Conservation (phyloP, 371 early-diverging fungal species). For the Massospora cicadina region DNA sequence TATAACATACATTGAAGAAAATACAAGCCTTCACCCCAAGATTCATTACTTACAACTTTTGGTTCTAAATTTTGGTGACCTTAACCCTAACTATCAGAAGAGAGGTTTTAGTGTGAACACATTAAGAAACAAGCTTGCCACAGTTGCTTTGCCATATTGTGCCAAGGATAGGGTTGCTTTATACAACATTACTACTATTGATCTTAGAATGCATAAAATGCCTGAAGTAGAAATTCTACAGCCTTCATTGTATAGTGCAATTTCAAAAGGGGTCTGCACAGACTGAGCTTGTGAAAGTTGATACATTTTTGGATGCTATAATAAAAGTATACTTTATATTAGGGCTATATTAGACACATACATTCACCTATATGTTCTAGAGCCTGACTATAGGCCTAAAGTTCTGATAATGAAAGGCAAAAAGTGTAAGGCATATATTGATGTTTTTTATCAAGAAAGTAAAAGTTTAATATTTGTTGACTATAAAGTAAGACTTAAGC, state of each 20-base stretch:
- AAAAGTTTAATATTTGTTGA: neutral
- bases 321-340: conserved; percentile 1
- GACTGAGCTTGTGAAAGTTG: neutral
- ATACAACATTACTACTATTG: neutral
- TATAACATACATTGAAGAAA: conserved; percentile 5
- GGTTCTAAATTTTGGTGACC: neutral
- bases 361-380: neutral
- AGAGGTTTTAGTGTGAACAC: neutral
- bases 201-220: neutral
- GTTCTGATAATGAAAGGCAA: neutral
- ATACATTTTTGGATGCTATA: neutral
- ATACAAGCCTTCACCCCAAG: neutral
- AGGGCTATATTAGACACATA: conserved; percentile 4
- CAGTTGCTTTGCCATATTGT: conserved; percentile 1
- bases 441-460: neutral
- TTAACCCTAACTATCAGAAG: neutral
- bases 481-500: neutral
- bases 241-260: neutral
- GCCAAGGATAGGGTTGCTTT: neutral
- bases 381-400: neutral
- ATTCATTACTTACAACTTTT: conserved; percentile 5
- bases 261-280: neutral
- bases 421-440: conserved; percentile 3
- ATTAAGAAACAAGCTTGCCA: neutral
- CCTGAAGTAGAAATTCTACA: neutral